Base-by-base conservation (phyloP, 208 protist species). In the Herpetomonas tarakana region DNA sequence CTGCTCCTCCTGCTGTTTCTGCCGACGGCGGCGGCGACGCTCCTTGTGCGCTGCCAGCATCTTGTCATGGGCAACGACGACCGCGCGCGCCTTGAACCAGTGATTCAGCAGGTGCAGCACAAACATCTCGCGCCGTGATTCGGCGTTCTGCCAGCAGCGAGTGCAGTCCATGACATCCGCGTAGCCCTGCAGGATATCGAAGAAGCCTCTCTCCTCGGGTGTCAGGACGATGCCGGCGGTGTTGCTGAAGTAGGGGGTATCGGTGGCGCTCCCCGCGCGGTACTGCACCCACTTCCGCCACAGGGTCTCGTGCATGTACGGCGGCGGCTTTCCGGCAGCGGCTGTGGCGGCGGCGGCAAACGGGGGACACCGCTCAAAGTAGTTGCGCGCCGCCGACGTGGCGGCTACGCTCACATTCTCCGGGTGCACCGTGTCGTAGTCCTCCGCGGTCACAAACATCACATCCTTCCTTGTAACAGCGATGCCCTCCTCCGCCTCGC, bases 31-130 rank as follows among this genome's bases (percentile, higher is more conserved):
- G 18, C 27, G 28, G 9, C n/a, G 55, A 44, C 55, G 55, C 38
- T 52, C 44, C 21, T 53, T 38, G 35, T 62, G 65, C 58, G 66
- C 41, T 21, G 35, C 63, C n/a, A 94, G 68, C 41, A 94, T 59
- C 35, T 73, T 52, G 35, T 94, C 84, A 55, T 94, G 81, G 16
- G 84, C 84, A 1, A 87, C 52, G 22, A 92, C 71, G 0, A 94
- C 82, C 0, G 84, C 60, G 7, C 80, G 76, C 18, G 85, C 80
- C 68, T 94, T 94, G 55, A 88, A 92, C 85, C 88, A 94, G 76
- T 94, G 88, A 49, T 94, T 94, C 19, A 94, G 60, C 22, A 83
- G 19, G 54, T 94, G 88, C 4, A 94, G 62, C 3, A 72, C 47
- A 51, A 74, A 86, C 9, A 94, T 78, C 67, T 92, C 82, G 6